Percentiles rank a stretch among this genome's conserved stretches.
Conservation (phyloP, 1,139 yeast species). For the Hanseniaspora gamundiae region DNA sequence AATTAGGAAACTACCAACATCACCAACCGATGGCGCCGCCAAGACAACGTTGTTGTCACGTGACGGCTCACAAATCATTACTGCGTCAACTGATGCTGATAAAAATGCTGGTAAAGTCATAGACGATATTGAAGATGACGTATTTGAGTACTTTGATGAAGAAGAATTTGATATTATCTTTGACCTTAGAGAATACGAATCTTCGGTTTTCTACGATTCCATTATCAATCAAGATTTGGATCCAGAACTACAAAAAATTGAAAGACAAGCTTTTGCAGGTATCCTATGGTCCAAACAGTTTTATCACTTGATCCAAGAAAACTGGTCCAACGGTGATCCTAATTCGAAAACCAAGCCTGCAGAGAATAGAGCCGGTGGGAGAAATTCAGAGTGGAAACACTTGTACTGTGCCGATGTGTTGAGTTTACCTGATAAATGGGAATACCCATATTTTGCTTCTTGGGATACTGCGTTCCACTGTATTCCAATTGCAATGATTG, state of each 20-base stretch:
- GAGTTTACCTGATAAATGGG: slow-evolving; percentile 94
- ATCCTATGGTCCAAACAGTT: slow-evolving; percentile 91
- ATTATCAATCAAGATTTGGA: slow-evolving; percentile 78
- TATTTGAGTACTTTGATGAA: slow-evolving; percentile 49
- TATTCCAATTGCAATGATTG: slow-evolving; percentile 88
- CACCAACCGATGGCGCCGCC: too few species aligned
- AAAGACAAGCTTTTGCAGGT: slow-evolving; percentile 93
- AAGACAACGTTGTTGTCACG: too few species aligned
- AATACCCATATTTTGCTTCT: slow-evolving; percentile 92
- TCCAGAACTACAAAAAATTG: slow-evolving; percentile 72
- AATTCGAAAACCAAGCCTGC: slow-evolving; percentile 64
- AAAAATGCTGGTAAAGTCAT: slow-evolving; percentile 5
- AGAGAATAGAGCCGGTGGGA: slow-evolving; percentile 64
- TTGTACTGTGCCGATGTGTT: slow-evolving; percentile 80
- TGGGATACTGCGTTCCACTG: slow-evolving; percentile 98
- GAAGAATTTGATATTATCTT: slow-evolving; percentile 65
- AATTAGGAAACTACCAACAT: not conserved
- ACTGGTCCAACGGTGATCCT: slow-evolving; percentile 88
- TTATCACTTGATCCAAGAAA: slow-evolving; percentile 75
- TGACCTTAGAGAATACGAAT: slow-evolving; percentile 71
- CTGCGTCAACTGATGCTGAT: not conserved
- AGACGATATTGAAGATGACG: slow-evolving; percentile 20
- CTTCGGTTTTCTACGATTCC: slow-evolving; percentile 89
- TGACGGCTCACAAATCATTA: not conserved
- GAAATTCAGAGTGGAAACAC: slow-evolving; percentile 86